Percentiles rank a stretch among this genome's conserved stretches.
These are phyloP conservation scores for Daldinia childiae DNA, from an alignment of 495 filamentous ascomycete genomes.

Conservation along the genomic window DNA sequence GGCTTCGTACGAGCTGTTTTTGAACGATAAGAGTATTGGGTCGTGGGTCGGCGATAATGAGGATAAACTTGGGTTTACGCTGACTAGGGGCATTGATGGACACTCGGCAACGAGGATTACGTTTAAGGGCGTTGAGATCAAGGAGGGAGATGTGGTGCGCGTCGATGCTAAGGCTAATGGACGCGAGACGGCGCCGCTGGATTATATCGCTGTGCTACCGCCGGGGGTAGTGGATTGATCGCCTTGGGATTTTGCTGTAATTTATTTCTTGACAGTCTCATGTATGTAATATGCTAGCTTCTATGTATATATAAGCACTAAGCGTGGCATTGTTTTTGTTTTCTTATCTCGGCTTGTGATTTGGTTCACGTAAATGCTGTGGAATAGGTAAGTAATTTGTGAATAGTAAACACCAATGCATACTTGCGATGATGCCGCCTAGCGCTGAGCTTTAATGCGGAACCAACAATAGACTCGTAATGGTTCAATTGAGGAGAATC, in stretches of 20 bases:
- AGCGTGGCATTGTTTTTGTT: no score
- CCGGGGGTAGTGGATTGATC: slow-evolving; percentile 66
- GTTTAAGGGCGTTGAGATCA: slow-evolving; percentile 61
- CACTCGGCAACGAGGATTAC: slow-evolving; percentile 71
- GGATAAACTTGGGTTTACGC: slow-evolving; percentile 63
- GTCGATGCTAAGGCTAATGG: slow-evolving; percentile 69
- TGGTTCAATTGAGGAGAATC: background rate
- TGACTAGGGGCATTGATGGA: slow-evolving; percentile 66
- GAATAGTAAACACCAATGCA: background rate
- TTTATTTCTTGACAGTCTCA: background rate
- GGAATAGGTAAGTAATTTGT: background rate
- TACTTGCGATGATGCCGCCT: background rate
- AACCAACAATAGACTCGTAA: background rate
- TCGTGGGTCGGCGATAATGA: slow-evolving; percentile 68
- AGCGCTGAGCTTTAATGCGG: background rate
- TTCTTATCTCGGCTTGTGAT: no score
- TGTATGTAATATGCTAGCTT: background rate
- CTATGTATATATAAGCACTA: background rate
- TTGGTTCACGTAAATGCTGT: background rate
- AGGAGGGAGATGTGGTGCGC: slow-evolving; percentile 65
- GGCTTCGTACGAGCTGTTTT: slow-evolving; percentile 61
- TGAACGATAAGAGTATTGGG: slow-evolving; percentile 63
- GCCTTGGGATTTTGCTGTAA: background rate
- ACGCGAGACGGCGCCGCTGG: slow-evolving; percentile 68
- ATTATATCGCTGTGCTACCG: slow-evolving; percentile 72